These are phyloP conservation scores for Neofusicoccum umdonicola DNA, from an alignment of 2,329 filamentous ascomycete species.

Conservation along the genomic window DNA sequence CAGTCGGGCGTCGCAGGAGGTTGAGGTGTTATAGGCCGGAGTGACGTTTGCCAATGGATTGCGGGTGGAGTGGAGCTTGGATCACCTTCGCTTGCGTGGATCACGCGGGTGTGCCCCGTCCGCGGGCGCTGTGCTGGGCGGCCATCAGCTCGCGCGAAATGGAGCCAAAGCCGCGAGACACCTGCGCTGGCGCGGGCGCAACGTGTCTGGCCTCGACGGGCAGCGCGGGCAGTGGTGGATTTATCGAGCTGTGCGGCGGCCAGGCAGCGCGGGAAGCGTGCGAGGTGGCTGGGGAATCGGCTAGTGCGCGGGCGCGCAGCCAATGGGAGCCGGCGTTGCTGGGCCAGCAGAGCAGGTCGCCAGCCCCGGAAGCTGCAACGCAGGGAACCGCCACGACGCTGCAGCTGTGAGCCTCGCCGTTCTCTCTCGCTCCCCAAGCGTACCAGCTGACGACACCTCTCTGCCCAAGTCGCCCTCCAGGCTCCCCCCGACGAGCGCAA, in stretches of 20 bases:
- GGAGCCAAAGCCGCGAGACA: not conserved
- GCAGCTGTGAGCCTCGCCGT: conserved; percentile 5
- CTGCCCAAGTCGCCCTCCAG: not conserved
- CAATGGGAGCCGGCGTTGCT: not conserved
- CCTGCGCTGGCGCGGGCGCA: not conserved
- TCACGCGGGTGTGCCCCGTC: conserved; percentile 1
- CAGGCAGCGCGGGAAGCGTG: not conserved
- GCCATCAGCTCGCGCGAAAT: too few species aligned
- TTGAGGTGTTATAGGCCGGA: not conserved
- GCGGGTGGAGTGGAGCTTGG: conserved; percentile 7
- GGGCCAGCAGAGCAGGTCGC: conserved; percentile 5
- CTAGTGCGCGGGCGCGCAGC: not conserved
- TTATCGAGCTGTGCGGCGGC: not conserved
- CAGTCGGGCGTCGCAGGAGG: not conserved
- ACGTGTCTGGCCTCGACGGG: conserved; percentile 7
- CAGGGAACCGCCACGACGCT: conserved; percentile 3
- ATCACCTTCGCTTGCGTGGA: conserved; percentile 10
- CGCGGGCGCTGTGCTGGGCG: not conserved
- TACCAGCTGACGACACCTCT: conserved; percentile 9
- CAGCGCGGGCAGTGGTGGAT: not conserved
- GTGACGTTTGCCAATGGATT: conserved; percentile 13
- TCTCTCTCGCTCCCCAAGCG: conserved; percentile 4
- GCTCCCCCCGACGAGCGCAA: not conserved
- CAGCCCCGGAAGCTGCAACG: conserved; percentile 15
- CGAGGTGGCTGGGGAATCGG: not conserved